Evolutionary conservation across 495 filamentous ascomycete genomes (phyloP), one percentile per base, ranked within the genome.

Genomic region (Neurospora pannonica): DNA sequence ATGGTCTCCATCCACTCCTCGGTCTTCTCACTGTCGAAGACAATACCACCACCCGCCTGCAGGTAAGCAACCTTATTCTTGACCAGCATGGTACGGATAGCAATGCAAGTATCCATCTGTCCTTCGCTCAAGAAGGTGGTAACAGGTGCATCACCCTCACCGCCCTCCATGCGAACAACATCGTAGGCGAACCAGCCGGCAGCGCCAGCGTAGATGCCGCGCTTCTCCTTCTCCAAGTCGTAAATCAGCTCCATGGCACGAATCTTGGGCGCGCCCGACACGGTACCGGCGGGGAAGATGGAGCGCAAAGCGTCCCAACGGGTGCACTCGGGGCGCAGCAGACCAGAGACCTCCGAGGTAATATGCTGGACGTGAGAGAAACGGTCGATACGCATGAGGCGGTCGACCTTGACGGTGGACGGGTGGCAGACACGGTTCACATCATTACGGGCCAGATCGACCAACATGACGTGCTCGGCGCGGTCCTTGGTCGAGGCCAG

Each of bases 21-120:
- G 78, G 95, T 93, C 48, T 90, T 90, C 80, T 97, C 96, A 17
- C 92, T 95, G 82, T 99, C 96, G 81, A 96, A 97, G 28, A 99
- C 96, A 78, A 99, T 98, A 19, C 96, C 96, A 48, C 96, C 96
- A n/a, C 94, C 93, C 40, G 96, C 96, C 80, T 98, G 97, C 46
- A 99, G 86, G 83, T 97, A 98, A 28, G 94, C 95, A 46, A 95
- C 86, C 0, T 92, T 92, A 73, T 97, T 92, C 85, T 98, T 98
- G 67, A 96, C 87, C 79, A 97, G 77, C 96, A 99, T 99, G 10
- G 96, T 99, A 46, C 96, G 88, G 74, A 99, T 85, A n/a, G 96
- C 96, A 83, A 99, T 99, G 81, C 95, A 98, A 3, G 95, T 98
- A 81, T 99, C 96, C 96, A 99, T 98, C 15, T 93, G 94, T 10